Percentiles rank a stretch among this genome's conserved stretches.
Evolutionary conservation across 2,329 filamentous ascomycete species (phyloP).

Genomic region (Bipolaris cookei): DNA sequence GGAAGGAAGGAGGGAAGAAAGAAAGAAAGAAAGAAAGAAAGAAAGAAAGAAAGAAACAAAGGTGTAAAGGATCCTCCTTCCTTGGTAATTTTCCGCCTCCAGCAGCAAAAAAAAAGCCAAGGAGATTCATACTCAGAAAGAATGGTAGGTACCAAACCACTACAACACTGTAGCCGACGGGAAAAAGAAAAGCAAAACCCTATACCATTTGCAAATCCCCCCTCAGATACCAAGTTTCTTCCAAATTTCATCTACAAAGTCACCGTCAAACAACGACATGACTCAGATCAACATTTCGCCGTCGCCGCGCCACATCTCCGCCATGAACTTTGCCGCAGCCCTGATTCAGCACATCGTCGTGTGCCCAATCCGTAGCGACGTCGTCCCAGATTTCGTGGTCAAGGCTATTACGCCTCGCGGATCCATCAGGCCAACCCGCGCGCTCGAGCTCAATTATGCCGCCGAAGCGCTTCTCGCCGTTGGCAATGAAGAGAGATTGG

Average conservation of each 20-base stretch:
- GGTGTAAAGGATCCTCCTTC: too few species aligned
- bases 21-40: too few species aligned
- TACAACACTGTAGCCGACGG: background rate
- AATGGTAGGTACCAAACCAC: too few species aligned
- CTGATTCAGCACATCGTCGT: constrained; percentile 26
- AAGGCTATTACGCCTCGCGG: constrained; percentile 9
- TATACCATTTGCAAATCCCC: too few species aligned
- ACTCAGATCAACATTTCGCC: constrained; percentile 36
- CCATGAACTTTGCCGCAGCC: constrained; percentile 16
- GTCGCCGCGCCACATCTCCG: constrained; percentile 24
- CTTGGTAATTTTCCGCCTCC: too few species aligned
- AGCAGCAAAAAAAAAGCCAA: too few species aligned
- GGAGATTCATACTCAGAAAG: too few species aligned
- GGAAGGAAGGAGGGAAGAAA: background rate
- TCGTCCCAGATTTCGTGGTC: constrained; percentile 14
- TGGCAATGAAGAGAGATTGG: constrained; percentile 70
- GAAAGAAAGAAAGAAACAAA: too few species aligned
- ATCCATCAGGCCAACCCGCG: constrained; percentile 35
- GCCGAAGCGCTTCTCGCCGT: constrained; percentile 69
- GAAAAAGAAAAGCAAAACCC: background rate
- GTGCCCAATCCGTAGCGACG: constrained; percentile 31
- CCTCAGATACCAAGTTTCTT: background rate
- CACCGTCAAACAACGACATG: constrained; percentile 36
- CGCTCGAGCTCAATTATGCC: constrained; percentile 70
- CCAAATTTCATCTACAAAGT: constrained; percentile 37